Percentiles rank a stretch among this genome's conserved stretches.
phyloP scores from a whole-genome alignment of 208 protist genomes.

The Leishmania turanica region DNA sequence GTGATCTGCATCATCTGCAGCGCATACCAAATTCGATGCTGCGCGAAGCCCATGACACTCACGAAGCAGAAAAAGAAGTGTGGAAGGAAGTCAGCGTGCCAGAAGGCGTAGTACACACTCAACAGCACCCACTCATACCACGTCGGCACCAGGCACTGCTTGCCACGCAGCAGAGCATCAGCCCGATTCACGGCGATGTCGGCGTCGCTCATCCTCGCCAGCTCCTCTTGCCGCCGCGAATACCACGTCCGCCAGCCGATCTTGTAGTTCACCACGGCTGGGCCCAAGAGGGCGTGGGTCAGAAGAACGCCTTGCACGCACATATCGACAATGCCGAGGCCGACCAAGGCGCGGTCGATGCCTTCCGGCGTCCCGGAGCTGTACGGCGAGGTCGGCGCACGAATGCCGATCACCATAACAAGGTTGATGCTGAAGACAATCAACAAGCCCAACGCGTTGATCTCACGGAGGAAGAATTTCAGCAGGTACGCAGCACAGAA shows the following conservation, averaged over 20 bases:
- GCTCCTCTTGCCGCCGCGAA: slow-evolving; percentile 24
- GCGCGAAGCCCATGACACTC: slow-evolving; percentile 53
- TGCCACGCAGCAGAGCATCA: slow-evolving; percentile 29
- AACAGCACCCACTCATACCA: slow-evolving; percentile 17
- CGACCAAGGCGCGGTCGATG: slow-evolving; percentile 30
- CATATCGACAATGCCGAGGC: slow-evolving; percentile 44
- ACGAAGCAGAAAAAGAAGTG: slow-evolving; percentile 51
- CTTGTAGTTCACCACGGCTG: slow-evolving; percentile 38
- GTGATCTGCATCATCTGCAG: slow-evolving; percentile 68
- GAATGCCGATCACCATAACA: slow-evolving; percentile 48
- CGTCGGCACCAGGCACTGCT: slow-evolving; percentile 18
- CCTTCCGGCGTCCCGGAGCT: slow-evolving; percentile 21
- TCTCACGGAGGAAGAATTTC: slow-evolving; percentile 47
- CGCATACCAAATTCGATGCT: slow-evolving; percentile 64
- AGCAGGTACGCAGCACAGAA: slow-evolving; percentile 36
- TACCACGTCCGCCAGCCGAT: slow-evolving; percentile 50
- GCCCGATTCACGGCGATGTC: slow-evolving; percentile 39
- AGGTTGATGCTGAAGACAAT: slow-evolving; percentile 62
- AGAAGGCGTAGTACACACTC: slow-evolving; percentile 33
- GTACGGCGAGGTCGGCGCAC: slow-evolving; percentile 44
- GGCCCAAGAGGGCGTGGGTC: slow-evolving; percentile 42
- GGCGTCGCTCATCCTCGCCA: slow-evolving; percentile 25
- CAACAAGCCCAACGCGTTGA: slow-evolving; percentile 38
- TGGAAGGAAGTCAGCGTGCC: slow-evolving; percentile 33
- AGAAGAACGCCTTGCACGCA: slow-evolving; percentile 45